Evolutionary conservation across 1,284 basidiomycete species (phyloP), one percentile per base, ranked within the genome.

Genomic region (Albatrellus sp.): DNA sequence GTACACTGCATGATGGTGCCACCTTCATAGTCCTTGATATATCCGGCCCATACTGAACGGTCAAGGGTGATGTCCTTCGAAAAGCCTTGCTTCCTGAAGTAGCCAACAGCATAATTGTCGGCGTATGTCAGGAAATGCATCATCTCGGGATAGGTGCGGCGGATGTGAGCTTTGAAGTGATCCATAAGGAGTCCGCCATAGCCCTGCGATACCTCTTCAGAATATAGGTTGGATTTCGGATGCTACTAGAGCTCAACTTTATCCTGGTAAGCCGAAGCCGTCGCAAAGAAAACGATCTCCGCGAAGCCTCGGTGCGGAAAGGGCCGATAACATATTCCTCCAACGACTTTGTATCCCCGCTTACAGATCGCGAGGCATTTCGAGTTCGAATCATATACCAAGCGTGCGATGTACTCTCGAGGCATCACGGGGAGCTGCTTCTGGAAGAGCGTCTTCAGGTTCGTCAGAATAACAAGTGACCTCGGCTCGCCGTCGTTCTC

Each of bases 11-110:
- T 98, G 66, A 98, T 89, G 38, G 96, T 99, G n/a, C 92, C 94
- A 40, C 96, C 96, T 61, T 99, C 96, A 63, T 99, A 99, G 61
- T 99, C 96, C 63, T 98, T 99, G 78, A 99, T 98, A 62, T 99
- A 98, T 1, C 94, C 96, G 1, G 94, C 93, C 96, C 96, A 99
- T 3, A 87, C 72, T 2, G 89, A 81, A 34, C 93, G 78, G 47
- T 88, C 84, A 14, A 96, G 76, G 0, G 83, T 86, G 53, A 99
- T 96, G 52, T 98, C 93, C 63, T 98, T 98, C 1, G 90, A 90
- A 65, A 99, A 99, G 0, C 94, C 93, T 65, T 98, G 94, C 63
- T 98, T 98, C 60, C 93, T 92, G 69, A 98, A 98, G 65, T 97
- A 98, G 5, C 96, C 96, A 43, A 98, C 93, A 8, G 94, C 93